Percentiles rank a stretch among this genome's conserved stretches.
Evolutionary conservation across 805 yeast genomes (phyloP).

Genomic region (Yamadazyma philogaea): DNA sequence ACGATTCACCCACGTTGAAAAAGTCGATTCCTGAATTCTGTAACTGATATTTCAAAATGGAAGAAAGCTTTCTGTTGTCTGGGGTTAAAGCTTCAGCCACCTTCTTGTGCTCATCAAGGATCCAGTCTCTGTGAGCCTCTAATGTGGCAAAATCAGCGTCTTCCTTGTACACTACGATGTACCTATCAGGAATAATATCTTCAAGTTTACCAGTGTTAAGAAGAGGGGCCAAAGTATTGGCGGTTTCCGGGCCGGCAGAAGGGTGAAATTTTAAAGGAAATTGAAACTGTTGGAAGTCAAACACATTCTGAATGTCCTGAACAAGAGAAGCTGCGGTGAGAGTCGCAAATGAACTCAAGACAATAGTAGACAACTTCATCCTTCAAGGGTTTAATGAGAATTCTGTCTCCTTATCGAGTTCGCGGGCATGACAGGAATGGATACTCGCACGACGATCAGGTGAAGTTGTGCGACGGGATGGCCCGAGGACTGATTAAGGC

Average conservation of each 20-base stretch:
- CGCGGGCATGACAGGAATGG: not conserved
- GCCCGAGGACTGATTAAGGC: too few relatives aligned
- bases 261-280: constrained; percentile 4
- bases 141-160: constrained; percentile 50
- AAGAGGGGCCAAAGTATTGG: constrained; percentile 11
- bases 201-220: constrained; percentile 11
- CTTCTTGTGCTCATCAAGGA: constrained; percentile 35
- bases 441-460: constrained; percentile 1
- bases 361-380: constrained; percentile 5
- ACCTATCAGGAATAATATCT: constrained; percentile 60
- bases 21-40: constrained; percentile 34
- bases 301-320: constrained; percentile 4
- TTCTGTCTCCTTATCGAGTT: constrained; percentile 1
- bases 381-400: not conserved
- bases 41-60: constrained; percentile 12
- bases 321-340: constrained; percentile 1
- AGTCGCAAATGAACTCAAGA: not conserved
- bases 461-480: too few relatives aligned
- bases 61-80: constrained; percentile 5
- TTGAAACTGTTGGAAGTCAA: constrained; percentile 7
- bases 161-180: constrained; percentile 79
- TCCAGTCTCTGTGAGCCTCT: constrained; percentile 61
- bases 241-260: not conserved
- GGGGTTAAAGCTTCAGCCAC: constrained; percentile 5
- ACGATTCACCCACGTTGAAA: constrained; percentile 52